Base-by-base conservation (phyloP, 179 eudicot genomes). In the Pouteria campechiana region DNA sequence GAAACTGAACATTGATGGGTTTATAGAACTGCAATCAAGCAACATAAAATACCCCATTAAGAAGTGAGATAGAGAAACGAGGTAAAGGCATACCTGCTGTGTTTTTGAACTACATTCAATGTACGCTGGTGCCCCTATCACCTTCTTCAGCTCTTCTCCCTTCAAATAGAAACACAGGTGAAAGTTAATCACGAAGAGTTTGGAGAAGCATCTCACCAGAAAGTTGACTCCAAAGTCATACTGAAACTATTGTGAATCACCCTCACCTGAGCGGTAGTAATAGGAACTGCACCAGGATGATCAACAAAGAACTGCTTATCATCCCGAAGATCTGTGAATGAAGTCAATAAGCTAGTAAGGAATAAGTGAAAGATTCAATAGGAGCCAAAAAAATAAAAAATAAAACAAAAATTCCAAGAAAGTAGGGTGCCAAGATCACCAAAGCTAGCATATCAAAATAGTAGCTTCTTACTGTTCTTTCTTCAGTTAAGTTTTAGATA, bases 231-330 rank as follows among this genome's bases (percentile, higher is more conserved):
- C 7, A 35, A 12, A 37, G 2, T 1, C 4, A 11, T 16, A 25
- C 19, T 19, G 12, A 14, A 2, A 18, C 32, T 0, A 18, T n/a
- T n/a, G n/a, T n/a, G n/a, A n/a, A n/a, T n/a, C n/a, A n/a, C n/a
- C n/a, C 8, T 51, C 33, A 85, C 95, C 83, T 85, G 95, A 58
- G 83, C 81, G 37, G 74, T 48, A 29, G 92, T 63, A 57, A 85
- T 85, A 54, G 95, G 92, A 60, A 81, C 90, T 25, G 95, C 78
- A 27, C 95, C 90, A 52, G 95, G 95, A 66, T 84, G 95, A 55
- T 85, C 87, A 29, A 67, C 49, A 51, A 84, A 77, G 63, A 77
- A 84, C 50, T 84, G 90, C 61, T 74, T 68, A 70, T 85, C 95
- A 65, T 85, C 95, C 58, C 95, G 86, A 61, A 85, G 87, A 81